A percentile compares a stretch with the other conserved stretches of the same genome.
These are phyloP conservation scores for Mycena crocata DNA, from an alignment of 768 basidiomycete genomes.

Conservation along the genomic window DNA sequence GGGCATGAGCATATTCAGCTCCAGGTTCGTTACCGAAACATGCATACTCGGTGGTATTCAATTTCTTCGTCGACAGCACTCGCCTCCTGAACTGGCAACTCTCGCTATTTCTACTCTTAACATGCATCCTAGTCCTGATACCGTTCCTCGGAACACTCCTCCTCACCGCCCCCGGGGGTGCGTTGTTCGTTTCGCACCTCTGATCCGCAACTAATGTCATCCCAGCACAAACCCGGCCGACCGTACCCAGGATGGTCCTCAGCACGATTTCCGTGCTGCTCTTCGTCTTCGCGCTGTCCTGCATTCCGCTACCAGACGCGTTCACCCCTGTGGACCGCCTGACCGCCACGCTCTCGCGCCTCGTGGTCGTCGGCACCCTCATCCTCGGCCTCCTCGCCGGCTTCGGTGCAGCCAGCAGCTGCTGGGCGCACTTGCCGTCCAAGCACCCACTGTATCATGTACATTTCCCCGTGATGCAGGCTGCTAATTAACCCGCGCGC, in stretches of 20 bases:
- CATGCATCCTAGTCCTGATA: conserved; percentile 71
- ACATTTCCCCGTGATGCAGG: not conserved
- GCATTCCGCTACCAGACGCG: conserved; percentile 74
- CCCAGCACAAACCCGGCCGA: conserved; percentile 35
- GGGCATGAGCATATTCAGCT: conserved; percentile 63
- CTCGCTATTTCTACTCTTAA: conserved; percentile 71
- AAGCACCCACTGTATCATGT: conserved; percentile 36
- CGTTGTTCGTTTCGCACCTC: conserved; percentile 4
- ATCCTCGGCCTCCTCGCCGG: conserved; percentile 86
- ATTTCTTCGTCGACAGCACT: conserved; percentile 51
- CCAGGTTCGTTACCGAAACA: conserved; percentile 56
- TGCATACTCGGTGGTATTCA: not conserved
- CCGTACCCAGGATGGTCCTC: conserved; percentile 49
- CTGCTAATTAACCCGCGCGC: not conserved
- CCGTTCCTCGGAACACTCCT: conserved; percentile 75
- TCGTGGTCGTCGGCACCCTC: conserved; percentile 81
- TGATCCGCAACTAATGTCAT: conserved; percentile 7
- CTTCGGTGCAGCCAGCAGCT: conserved; percentile 77
- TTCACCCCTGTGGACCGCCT: conserved; percentile 53
- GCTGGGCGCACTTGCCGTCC: conserved; percentile 70
- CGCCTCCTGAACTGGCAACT: conserved; percentile 76
- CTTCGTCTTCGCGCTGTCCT: conserved; percentile 71
- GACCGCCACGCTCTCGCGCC: conserved; percentile 66
- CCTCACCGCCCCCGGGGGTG: conserved; percentile 58
- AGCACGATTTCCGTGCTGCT: conserved; percentile 62